phyloP scores from a whole-genome alignment of 23 red algal species.

The Rhodosorus marinus region DNA sequence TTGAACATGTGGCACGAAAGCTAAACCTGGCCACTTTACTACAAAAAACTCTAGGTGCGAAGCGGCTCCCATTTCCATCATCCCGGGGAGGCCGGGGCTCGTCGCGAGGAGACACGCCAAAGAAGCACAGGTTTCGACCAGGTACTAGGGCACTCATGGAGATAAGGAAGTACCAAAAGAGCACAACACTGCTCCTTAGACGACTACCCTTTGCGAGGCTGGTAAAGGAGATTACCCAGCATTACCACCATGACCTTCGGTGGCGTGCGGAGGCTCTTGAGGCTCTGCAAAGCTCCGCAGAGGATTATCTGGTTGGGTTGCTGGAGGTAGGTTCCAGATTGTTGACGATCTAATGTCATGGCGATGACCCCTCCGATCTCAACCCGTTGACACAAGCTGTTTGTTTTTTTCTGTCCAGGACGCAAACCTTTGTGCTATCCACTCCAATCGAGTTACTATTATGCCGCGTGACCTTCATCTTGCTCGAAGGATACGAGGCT shows the following conservation, averaged over 20 bases:
- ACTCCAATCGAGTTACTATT: conserved; percentile 72
- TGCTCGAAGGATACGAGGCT: conserved; percentile 74
- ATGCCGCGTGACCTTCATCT: conserved; percentile 83
- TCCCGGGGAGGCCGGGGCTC: neutral
- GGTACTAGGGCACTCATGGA: conserved; percentile 83
- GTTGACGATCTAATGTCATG: neutral
- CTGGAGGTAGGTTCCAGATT: conserved; percentile 33
- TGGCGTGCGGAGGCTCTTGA: conserved; percentile 80
- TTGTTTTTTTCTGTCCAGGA: no score
- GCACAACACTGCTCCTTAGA: conserved; percentile 64
- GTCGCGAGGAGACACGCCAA: neutral
- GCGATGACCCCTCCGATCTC: no score
- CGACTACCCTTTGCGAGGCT: conserved; percentile 79
- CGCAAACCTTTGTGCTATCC: conserved; percentile 82
- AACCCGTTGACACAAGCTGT: no score
- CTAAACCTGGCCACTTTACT: no score
- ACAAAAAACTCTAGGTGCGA: neutral
- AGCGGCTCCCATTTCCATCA: neutral
- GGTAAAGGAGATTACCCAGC: conserved; percentile 48
- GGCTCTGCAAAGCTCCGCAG: conserved; percentile 59
- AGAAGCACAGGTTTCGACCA: conserved; percentile 45
- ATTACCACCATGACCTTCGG: conserved; percentile 29
- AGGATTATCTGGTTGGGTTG: conserved; percentile 70
- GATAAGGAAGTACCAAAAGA: conserved; percentile 88
- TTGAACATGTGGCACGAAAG: no score